phyloP scores from a whole-genome alignment of 2,329 filamentous ascomycete species.

The Balansia obtecta region DNA sequence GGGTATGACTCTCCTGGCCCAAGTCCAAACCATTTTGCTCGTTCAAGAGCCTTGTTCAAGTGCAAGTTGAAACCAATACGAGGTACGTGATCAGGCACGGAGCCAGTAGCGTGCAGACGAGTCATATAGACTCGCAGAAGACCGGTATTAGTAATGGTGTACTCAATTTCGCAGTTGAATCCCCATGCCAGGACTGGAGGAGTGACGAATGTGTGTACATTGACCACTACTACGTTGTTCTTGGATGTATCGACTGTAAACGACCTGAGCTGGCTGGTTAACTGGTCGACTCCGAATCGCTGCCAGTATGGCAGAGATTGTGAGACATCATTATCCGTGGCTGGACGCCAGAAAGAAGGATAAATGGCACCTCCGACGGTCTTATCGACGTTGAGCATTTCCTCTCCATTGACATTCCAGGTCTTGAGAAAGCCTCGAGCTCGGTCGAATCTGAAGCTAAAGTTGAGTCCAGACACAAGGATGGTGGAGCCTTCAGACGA shows the following conservation, averaged over 20 bases:
- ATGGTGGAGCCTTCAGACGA: not conserved
- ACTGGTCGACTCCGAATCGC: conserved; percentile 32
- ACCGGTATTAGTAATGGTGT: conserved; percentile 36
- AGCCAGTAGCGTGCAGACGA: conserved; percentile 32
- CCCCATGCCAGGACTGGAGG: conserved; percentile 52
- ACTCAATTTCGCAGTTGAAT: conserved; percentile 34
- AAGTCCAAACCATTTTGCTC: conserved; percentile 46
- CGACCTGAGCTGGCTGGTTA: conserved; percentile 33
- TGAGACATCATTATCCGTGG: conserved; percentile 51
- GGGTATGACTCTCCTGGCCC: conserved; percentile 53
- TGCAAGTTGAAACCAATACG: conserved; percentile 48
- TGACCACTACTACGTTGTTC: conserved; percentile 33
- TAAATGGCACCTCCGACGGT: conserved; percentile 23
- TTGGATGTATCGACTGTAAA: conserved; percentile 23
- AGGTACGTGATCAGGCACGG: conserved; percentile 42
- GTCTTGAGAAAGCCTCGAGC: conserved; percentile 28
- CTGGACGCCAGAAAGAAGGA: conserved; percentile 48
- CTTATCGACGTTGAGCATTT: conserved; percentile 24
- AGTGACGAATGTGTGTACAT: conserved; percentile 40
- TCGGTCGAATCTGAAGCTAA: conserved; percentile 31
- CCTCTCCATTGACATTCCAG: conserved; percentile 24
- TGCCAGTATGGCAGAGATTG: conserved; percentile 45
- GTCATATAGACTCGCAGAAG: conserved; percentile 31
- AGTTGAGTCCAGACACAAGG: conserved; percentile 10
- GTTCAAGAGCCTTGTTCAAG: conserved; percentile 31